Base-by-base conservation (phyloP, 2,329 filamentous ascomycete species). In the Atkinsonella texensis region DNA sequence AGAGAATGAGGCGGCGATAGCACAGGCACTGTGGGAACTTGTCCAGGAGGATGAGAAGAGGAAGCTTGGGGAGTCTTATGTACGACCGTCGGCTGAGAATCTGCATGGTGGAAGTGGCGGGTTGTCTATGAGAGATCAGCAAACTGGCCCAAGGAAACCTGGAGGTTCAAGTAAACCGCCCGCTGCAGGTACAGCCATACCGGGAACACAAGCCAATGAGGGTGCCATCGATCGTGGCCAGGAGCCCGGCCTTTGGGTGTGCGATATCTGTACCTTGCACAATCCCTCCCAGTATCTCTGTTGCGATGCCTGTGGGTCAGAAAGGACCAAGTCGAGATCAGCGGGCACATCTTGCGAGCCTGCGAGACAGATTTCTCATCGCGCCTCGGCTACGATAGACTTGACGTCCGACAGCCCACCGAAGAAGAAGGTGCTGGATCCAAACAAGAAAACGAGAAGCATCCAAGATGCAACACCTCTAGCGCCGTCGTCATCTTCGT, bases 1-100 rank as follows among this genome's bases (percentile, higher is more conserved):
- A 58, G 90, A 89, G 3, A 94, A 95, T 59, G 88, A 95, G 52
- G 76, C 80, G 23, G 90, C 90, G 5, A 95, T 95, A 54, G 82
- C 89, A 50, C 82, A 90, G 61, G 89, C 89, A 0, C 73, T 94
- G 33, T 89, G 87, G 71, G 90, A 96, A 60, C 73, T 95, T 17
- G 84, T 93, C 28, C 85, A 94, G 62, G 83, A 95, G 63, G 58
- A 95, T 55, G 79, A 85, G 55, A 68, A 65, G 55, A 61, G 61
- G 40, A 75, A 74, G 58, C 77, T 81, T 56, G 79, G 80, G n/a
- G 66, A 70, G 50, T 73, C 69, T 15, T 76, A 81, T 60, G 71
- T 77, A 50, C 61, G 64, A 53, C 68, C 70, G 0, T 79, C 73
- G 51, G 70, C 73, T 33, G 56, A 60, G 32, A 41, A 42, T 28